Evolutionary conservation across 768 basidiomycete genomes (phyloP).

Genomic region (Boletus rubescentipes): DNA sequence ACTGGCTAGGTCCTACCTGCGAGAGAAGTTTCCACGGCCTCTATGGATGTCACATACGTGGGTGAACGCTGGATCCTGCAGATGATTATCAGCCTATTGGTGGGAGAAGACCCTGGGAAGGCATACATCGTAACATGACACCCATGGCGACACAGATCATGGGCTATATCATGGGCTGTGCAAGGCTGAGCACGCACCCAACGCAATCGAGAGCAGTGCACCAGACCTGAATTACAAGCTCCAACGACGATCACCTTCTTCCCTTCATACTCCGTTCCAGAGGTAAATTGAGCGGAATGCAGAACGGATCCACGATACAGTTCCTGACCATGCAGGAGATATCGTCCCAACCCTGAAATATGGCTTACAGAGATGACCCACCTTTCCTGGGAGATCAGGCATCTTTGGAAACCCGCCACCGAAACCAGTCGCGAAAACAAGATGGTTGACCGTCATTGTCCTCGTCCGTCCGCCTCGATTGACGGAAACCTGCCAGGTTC

Average conservation of each 20-base stretch:
- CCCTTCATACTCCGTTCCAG: constrained; percentile 45
- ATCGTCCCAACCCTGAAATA: not conserved
- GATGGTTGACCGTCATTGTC: constrained; percentile 43
- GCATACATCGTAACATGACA: constrained; percentile 29
- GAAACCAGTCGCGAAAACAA: constrained; percentile 57
- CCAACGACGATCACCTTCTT: constrained; percentile 69
- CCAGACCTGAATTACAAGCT: constrained; percentile 55
- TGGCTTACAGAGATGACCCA: constrained; percentile 4
- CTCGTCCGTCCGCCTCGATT: constrained; percentile 30
- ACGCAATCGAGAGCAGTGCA: not conserved
- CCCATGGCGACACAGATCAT: constrained; percentile 31
- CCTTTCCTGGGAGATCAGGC: constrained; percentile 46
- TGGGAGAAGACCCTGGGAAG: constrained; percentile 30
- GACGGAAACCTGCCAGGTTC: constrained; percentile 45
- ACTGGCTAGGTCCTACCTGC: constrained; percentile 9
- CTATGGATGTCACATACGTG: constrained; percentile 24
- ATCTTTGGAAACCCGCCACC: constrained; percentile 47
- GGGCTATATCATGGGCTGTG: constrained; percentile 40
- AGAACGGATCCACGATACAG: constrained; percentile 49
- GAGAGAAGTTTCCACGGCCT: constrained; percentile 6
- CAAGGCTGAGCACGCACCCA: not conserved
- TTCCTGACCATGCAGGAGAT: constrained; percentile 32
- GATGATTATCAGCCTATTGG: not conserved
- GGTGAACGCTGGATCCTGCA: constrained; percentile 31
- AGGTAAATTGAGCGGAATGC: constrained; percentile 53